Evolutionary conservation across 306 rosid genomes (phyloP).

Genomic region (Prosopis cineraria): DNA sequence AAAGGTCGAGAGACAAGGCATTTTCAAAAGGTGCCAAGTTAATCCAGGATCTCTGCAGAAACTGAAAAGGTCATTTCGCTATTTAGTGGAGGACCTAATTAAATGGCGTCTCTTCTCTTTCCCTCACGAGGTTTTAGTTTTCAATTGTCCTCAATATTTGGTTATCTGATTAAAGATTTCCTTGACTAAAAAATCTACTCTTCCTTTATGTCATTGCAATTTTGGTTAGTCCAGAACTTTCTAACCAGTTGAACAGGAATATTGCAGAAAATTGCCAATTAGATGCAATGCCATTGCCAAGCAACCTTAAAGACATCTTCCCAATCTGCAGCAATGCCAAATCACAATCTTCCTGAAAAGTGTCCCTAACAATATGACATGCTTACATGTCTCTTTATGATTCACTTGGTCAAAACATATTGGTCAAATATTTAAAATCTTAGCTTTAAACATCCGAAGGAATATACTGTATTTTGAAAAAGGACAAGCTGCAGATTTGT

Average conservation of each 20-base stretch:
- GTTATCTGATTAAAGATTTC: conserved; percentile 18
- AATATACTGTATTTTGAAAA: neutral
- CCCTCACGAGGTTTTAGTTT: conserved; percentile 29
- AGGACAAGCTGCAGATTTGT: neutral
- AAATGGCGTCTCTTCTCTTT: conserved; percentile 7
- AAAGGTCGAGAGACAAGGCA: conserved; percentile 18
- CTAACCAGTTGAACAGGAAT: conserved; percentile 71
- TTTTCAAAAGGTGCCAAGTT: conserved; percentile 36
- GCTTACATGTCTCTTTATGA: neutral
- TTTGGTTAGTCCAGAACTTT: conserved; percentile 60
- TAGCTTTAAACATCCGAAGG: neutral
- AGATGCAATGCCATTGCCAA: conserved; percentile 69
- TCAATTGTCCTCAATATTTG: conserved; percentile 30
- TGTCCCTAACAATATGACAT: neutral
- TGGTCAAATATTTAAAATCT: neutral
- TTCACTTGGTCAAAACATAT: neutral
- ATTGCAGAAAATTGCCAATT: conserved; percentile 86
- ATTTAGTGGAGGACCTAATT: neutral
- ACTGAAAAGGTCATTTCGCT: conserved; percentile 38
- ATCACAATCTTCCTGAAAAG: neutral
- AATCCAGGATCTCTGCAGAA: conserved; percentile 38
- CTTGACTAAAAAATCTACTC: conserved; percentile 21
- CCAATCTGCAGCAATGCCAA: conserved; percentile 66
- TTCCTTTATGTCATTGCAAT: conserved; percentile 25
- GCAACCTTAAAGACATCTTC: conserved; percentile 92